Percentiles rank a stretch among this genome's conserved stretches.
These are phyloP conservation scores for Lentinula boryana DNA, from an alignment of 768 basidiomycete species.

Conservation along the genomic window DNA sequence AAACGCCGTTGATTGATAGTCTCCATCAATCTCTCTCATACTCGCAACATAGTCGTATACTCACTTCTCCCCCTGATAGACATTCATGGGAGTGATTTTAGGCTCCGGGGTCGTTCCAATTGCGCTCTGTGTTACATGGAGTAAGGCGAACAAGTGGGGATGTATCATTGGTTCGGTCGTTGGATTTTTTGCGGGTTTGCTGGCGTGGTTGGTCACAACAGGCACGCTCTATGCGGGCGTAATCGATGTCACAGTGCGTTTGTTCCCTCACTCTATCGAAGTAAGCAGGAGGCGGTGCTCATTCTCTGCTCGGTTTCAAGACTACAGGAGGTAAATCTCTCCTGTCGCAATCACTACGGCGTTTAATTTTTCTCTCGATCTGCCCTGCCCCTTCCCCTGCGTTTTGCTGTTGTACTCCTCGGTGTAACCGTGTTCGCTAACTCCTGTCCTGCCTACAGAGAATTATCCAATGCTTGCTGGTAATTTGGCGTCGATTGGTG, in stretches of 20 bases:
- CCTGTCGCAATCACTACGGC: neutral
- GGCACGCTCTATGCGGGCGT: slow-evolving; percentile 59
- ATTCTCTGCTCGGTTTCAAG: neutral
- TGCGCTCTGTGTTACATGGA: slow-evolving; percentile 82
- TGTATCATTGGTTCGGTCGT: slow-evolving; percentile 68
- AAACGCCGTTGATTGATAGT: neutral
- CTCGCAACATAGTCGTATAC: neutral
- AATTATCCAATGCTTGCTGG: slow-evolving; percentile 76
- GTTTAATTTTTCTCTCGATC: neutral
- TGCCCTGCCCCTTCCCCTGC: neutral
- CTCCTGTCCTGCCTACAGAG: slow-evolving; percentile 35
- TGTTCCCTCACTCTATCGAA: neutral
- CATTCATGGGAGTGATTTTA: slow-evolving; percentile 83
- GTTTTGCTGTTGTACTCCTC: neutral
- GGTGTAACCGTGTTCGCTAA: slow-evolving; percentile 6
- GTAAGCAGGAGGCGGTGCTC: neutral
- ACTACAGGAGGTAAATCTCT: neutral
- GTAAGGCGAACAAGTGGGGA: slow-evolving; percentile 79
- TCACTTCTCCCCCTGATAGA: slow-evolving; percentile 34
- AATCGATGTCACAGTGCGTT: slow-evolving; percentile 61
- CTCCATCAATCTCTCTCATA: neutral
- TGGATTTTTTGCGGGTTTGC: slow-evolving; percentile 66
- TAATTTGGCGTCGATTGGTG: slow-evolving; percentile 79
- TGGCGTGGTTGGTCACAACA: slow-evolving; percentile 85
- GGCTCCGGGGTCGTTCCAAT: slow-evolving; percentile 86